Percentiles rank a stretch among this genome's conserved stretches.
Evolutionary conservation across 306 rosid genomes (phyloP).

Genomic region (Rubus idaeus): DNA sequence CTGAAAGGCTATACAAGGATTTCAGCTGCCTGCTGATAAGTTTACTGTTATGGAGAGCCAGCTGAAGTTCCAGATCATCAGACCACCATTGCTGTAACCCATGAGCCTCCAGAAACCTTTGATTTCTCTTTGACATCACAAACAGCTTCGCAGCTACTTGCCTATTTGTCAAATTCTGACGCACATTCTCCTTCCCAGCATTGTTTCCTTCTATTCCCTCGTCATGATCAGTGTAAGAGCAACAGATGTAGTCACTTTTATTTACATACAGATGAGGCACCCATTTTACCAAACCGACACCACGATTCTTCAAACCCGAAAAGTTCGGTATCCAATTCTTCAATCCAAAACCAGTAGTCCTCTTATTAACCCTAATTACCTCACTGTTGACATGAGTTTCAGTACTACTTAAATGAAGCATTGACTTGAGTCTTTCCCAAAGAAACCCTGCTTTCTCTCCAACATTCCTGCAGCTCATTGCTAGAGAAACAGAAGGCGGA

Average conservation of each 20-base stretch:
- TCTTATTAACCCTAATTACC: conserved; percentile 23
- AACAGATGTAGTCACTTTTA: conserved; percentile 83
- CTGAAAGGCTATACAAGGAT: conserved; percentile 56
- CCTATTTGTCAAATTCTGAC: conserved; percentile 34
- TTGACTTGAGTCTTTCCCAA: conserved; percentile 68
- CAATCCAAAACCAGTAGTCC: conserved; percentile 21
- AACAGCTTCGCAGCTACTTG: conserved; percentile 67
- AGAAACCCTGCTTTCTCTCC: conserved; percentile 64
- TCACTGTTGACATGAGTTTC: conserved; percentile 32
- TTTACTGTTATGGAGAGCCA: conserved; percentile 69
- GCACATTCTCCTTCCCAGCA: conserved; percentile 41
- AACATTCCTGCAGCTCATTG: conserved; percentile 59
- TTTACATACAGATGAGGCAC: conserved; percentile 87
- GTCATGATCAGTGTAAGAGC: conserved; percentile 61
- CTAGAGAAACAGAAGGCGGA: conserved; percentile 89
- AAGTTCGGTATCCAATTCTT: conserved; percentile 44
- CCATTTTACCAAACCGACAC: conserved; percentile 59
- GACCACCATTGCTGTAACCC: conserved; percentile 98
- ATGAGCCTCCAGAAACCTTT: conserved; percentile 89
- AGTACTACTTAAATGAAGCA: conserved; percentile 49
- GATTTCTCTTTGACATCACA: conserved; percentile 80
- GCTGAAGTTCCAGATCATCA: conserved; percentile 72
- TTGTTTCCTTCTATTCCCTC: conserved; percentile 32
- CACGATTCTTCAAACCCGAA: conserved; percentile 35
- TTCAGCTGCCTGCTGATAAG: conserved; percentile 77